Evolutionary conservation across 441 rosid species (phyloP), one percentile per base, ranked within the genome.

Genomic region (Euphorbia schlechtendalii): DNA sequence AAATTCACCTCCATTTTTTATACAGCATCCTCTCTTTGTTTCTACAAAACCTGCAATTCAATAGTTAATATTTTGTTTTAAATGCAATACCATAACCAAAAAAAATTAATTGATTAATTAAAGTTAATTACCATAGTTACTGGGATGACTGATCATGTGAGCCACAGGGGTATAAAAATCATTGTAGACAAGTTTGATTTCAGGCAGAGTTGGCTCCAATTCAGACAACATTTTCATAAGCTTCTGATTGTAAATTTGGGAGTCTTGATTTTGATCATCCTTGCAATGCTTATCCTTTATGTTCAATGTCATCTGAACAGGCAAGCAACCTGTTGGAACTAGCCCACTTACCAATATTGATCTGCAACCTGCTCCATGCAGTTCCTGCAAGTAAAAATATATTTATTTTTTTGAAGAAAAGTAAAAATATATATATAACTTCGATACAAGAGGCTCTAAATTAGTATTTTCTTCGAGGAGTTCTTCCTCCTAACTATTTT

Each of bases 31-130:
- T 21, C 28, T 41, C 41, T 28, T 65, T 34, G 69, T 65, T 43
- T 65, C 69, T 1, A 4, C 14, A 65, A 65, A 43, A 40, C 69
- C 69, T 65, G 54, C 25, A n/a, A n/a, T n/a, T n/a, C n/a, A n/a
- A n/a, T n/a, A n/a, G n/a, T n/a, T n/a, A n/a, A n/a, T n/a, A n/a
- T n/a, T n/a, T n/a, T n/a, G n/a, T n/a, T n/a, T n/a, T n/a, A n/a
- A n/a, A n/a, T 21, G 2, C 7, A 11, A 21, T 22, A 21, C 9
- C 22, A 11, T 21, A n/a, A n/a, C n/a, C n/a, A n/a, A n/a, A n/a
- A n/a, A n/a, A n/a, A n/a, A n/a, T n/a, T n/a, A n/a, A n/a, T n/a
- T n/a, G n/a, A n/a, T n/a, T n/a, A n/a, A n/a, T n/a, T n/a, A n/a
- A n/a, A 53, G 14, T 53, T 22, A 22, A 20, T 51, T 66, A 57